Evolutionary conservation across 2,329 filamentous ascomycete species (phyloP).

Genomic region (Ceratocystis alfenasii): DNA sequence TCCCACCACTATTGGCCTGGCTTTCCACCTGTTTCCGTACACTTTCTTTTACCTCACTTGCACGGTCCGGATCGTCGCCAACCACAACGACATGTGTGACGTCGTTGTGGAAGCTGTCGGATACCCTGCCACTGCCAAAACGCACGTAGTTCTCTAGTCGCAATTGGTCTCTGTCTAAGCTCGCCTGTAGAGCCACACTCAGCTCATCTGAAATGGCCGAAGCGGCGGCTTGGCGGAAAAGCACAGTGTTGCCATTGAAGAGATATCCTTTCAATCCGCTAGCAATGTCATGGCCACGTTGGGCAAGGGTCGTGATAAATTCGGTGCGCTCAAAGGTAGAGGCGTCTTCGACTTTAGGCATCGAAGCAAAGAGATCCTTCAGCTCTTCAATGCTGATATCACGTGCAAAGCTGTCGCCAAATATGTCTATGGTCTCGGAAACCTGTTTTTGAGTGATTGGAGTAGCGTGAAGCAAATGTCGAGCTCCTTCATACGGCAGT

Average conservation of each 20-base stretch:
- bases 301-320: conserved; percentile 44
- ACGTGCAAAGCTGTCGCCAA: conserved; percentile 71
- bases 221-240: conserved; percentile 29
- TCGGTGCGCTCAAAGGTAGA: conserved; percentile 33
- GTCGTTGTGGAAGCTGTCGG: conserved; percentile 38
- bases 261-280: conserved; percentile 40
- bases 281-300: conserved; percentile 41
- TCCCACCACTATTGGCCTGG: not conserved
- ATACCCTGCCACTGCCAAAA: conserved; percentile 57
- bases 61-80: conserved; percentile 32
- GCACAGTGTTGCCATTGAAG: conserved; percentile 38
- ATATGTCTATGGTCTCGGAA: conserved; percentile 55
- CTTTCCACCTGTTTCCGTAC: conserved; percentile 37
- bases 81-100: conserved; percentile 62
- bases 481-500: conserved; percentile 44
- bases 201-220: conserved; percentile 17
- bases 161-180: conserved; percentile 28
- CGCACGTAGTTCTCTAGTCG: conserved; percentile 44
- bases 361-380: conserved; percentile 36
- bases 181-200: conserved; percentile 27
- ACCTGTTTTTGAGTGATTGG: conserved; percentile 43
- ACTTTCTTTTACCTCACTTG: conserved; percentile 31
- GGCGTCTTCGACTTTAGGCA: conserved; percentile 38
- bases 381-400: conserved; percentile 55
- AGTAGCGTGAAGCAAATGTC: conserved; percentile 57